A percentile compares a stretch with the other conserved stretches of the same genome.
These are phyloP conservation scores for Flaveria floridana DNA, from an alignment of 140 eudicot species.

Conservation along the genomic window DNA sequence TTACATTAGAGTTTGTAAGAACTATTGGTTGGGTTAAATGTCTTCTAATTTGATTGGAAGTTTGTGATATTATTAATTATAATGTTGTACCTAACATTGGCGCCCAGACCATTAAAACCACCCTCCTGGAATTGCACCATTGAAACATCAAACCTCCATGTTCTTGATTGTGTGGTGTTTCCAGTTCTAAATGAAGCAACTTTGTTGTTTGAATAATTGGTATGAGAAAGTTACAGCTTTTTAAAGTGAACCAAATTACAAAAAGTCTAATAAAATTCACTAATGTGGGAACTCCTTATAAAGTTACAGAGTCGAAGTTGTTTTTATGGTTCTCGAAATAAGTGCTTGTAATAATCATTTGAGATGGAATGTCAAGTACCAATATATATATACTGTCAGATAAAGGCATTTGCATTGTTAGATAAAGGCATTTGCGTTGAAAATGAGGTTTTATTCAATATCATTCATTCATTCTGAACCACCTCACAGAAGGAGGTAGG, in stretches of 20 bases:
- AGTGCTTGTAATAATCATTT: not conserved
- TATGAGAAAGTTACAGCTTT: not conserved
- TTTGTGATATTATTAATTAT: not conserved
- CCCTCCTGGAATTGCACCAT: not conserved
- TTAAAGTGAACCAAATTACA: not conserved
- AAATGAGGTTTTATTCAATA: not conserved
- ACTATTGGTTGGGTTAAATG: not conserved
- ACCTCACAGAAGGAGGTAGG: not conserved
- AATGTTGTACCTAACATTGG: constrained; percentile 7
- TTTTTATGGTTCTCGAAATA: constrained; percentile 2
- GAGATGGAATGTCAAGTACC: not conserved
- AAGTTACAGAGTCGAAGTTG: not conserved
- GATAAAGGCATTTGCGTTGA: not conserved
- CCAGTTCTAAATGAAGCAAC: not conserved
- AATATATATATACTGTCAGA: not conserved
- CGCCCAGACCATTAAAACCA: not conserved
- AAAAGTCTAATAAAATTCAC: not conserved
- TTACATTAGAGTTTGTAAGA: not conserved
- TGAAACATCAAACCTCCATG: constrained; percentile 8
- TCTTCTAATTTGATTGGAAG: constrained; percentile 7
- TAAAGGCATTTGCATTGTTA: not conserved
- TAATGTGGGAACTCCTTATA: not conserved
- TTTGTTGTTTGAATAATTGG: not conserved
- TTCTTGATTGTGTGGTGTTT: not conserved
- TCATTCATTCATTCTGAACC: not conserved